Percentiles rank a stretch among this genome's conserved stretches.
Conservation (phyloP, 2,329 filamentous ascomycete species). For the Calonectria naviculata region DNA sequence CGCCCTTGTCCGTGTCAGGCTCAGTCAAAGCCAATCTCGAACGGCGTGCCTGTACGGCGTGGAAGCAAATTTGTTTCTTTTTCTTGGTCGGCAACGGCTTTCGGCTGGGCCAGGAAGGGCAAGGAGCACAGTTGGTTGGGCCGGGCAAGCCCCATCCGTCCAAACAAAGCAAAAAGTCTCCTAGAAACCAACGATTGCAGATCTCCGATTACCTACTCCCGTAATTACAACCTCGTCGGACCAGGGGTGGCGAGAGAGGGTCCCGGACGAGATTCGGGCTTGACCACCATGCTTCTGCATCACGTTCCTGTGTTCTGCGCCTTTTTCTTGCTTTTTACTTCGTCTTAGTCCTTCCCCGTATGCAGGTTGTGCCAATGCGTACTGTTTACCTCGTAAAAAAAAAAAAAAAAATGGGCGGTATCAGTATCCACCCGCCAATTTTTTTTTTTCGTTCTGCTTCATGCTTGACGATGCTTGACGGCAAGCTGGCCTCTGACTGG, state of each 20-base stretch:
- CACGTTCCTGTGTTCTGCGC: background rate
- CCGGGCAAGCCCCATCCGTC: background rate
- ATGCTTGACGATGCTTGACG: conserved; percentile 2
- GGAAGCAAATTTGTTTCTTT: background rate
- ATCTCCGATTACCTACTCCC: conserved; percentile 5
- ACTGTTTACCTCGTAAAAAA: background rate
- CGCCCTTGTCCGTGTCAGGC: background rate
- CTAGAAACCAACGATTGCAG: conserved; percentile 1
- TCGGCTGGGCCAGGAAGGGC: background rate
- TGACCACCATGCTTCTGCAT: background rate
- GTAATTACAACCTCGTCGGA: background rate
- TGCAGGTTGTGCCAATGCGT: background rate
- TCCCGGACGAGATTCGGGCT: background rate
- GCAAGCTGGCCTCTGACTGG: background rate
- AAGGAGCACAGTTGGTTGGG: background rate
- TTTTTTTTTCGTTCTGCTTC: background rate
- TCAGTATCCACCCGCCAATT: background rate
- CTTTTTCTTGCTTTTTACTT: conserved; percentile 6
- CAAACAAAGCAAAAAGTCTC: conserved; percentile 6
- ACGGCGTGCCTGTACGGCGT: background rate
- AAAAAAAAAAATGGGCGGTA: background rate
- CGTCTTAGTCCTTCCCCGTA: background rate
- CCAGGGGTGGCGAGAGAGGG: background rate
- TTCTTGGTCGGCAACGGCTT: background rate
- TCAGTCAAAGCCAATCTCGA: background rate